Evolutionary conservation across 2,329 filamentous ascomycete genomes (phyloP).

Genomic region (Claviceps citrina): DNA sequence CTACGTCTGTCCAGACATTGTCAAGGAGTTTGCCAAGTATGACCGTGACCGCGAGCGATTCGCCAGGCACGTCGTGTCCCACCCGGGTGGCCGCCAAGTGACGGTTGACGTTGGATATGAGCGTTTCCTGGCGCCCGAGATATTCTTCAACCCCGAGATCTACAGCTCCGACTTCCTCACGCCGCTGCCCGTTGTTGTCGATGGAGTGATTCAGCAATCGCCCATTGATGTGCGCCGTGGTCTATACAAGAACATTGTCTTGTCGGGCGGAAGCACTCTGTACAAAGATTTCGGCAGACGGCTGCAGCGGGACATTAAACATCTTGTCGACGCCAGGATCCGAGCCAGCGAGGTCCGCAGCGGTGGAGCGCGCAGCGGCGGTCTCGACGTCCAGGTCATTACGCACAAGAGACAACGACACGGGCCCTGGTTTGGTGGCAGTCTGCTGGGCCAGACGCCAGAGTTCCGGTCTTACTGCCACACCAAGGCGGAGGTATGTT

Average conservation of each 20-base stretch:
- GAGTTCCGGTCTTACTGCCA: conserved; percentile 99
- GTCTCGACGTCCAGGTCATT: conserved; percentile 91
- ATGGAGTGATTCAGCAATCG: conserved; percentile 91
- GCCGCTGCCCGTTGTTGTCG: conserved; percentile 83
- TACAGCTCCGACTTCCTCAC: conserved; percentile 98
- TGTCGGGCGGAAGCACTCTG: conserved; percentile 89
- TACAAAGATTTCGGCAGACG: conserved; percentile 97
- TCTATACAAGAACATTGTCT: conserved; percentile 98
- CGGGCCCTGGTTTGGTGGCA: conserved; percentile 96
- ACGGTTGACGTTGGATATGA: conserved; percentile 92
- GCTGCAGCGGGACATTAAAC: conserved; percentile 92
- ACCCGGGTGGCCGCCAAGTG: conserved; percentile 72
- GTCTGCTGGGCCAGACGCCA: conserved; percentile 87
- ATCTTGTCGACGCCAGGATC: conserved; percentile 86
- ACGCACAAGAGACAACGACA: conserved; percentile 95
- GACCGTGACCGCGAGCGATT: conserved; percentile 87
- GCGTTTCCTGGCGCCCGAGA: conserved; percentile 92
- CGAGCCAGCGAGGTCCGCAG: conserved; percentile 81
- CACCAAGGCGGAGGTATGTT: conserved; percentile 58
- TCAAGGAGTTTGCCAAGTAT: conserved; percentile 93
- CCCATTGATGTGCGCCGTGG: conserved; percentile 95
- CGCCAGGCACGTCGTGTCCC: conserved; percentile 72
- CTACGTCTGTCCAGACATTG: conserved; percentile 95
- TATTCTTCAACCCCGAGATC: conserved; percentile 99
- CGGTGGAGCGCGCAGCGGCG: conserved; percentile 82